A percentile compares a stretch with the other conserved stretches of the same genome.
Conservation (phyloP, 169 alveolate species). For the Plasmodium reichenowi region DNA sequence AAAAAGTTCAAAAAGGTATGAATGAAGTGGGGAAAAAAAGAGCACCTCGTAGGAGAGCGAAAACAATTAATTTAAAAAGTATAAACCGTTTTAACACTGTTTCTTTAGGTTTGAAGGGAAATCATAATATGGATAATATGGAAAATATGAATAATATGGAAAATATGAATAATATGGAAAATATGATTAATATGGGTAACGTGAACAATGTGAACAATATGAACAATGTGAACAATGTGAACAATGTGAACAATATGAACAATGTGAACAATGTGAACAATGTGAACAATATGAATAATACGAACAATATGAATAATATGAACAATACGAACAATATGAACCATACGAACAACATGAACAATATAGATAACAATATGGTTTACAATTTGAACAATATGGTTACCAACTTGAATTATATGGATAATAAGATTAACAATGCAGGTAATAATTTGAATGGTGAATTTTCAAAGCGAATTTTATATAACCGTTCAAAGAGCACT, state of each 20-base stretch:
- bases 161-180: neutral
- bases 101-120: neutral
- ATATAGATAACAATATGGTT: neutral
- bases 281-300: no score
- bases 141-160: neutral
- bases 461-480: neutral
- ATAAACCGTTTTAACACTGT: neutral
- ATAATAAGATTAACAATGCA: no score
- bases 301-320: no score
- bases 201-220: neutral
- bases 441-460: no score
- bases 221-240: no score
- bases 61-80: constrained; percentile 1
- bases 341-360: neutral
- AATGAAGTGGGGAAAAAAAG: neutral
- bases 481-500: neutral
- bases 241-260: no score
- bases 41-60: neutral
- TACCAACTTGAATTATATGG: no score
- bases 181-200: neutral
- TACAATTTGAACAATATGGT: no score
- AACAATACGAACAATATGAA: neutral
- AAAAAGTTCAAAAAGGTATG: neutral
- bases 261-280: no score
- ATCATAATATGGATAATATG: neutral